Evolutionary conservation across 2,329 filamentous ascomycete genomes (phyloP), one percentile per base, ranked within the genome.

Genomic region (Trichothecium roseum): DNA sequence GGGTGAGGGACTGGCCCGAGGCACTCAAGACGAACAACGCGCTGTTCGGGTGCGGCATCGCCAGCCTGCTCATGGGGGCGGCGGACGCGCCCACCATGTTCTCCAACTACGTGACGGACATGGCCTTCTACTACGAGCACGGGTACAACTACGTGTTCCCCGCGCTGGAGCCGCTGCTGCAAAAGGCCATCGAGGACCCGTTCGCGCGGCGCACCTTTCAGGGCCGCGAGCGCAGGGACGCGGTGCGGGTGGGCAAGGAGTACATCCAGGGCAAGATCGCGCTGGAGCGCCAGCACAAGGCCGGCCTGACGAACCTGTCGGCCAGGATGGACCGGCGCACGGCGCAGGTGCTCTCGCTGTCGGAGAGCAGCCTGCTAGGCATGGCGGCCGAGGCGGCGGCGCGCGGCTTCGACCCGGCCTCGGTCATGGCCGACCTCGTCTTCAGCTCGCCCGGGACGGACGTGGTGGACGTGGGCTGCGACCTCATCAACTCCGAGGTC

Each of bases 91-190:
- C 24, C 31, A 43, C 42, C 30, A 39, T 46, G 36, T 46, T 46
- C 35, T 47, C 45, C 34, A 47, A 47, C 30, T 44, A 45, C 18
- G 43, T 44, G 30, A 45, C 40, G 13, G 45, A 47, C 31, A 46
- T 47, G 43, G 43, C 17, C 24, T 46, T 47, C 30, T 47, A 45
- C 26, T 46, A 46, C 22, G 45, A 47, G 37, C 45, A 47, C 34
- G 42, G 43, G n/a, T 47, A 45, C 37, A 37, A 46, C 35, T 33
- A 42, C 15, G 37, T 46, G 17, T 47, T 43, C 27, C 43, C 45
- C n/a, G 37, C 37, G 15, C 17, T 46, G 9, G 38, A 42, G 13
- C 29, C 28, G 22, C 34, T 47, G 13, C 27, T 47, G 13, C 30
- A 43, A 3, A 38, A 28, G 22, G 45, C 36, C n/a, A 27, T 45